These are phyloP conservation scores for Cyberlindnera samutprakarnensis DNA, from an alignment of 805 yeast species.

Conservation along the genomic window DNA sequence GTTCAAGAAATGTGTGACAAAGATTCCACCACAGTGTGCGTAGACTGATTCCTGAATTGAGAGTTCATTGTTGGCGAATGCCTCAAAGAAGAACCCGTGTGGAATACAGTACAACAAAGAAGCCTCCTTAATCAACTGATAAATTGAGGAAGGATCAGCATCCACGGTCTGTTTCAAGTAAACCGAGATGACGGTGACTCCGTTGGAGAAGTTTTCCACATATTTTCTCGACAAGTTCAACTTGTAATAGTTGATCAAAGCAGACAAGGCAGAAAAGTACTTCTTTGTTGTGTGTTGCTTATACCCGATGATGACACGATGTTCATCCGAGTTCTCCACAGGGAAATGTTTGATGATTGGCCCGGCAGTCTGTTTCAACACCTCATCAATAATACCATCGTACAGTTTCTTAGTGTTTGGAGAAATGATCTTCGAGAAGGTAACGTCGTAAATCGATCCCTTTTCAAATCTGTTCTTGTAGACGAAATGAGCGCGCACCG, in stretches of 20 bases:
- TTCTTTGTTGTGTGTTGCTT: conserved; percentile 78
- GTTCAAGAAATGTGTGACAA: conserved; percentile 91
- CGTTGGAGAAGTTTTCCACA: conserved; percentile 89
- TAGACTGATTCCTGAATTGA: conserved; percentile 92
- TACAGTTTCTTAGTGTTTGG: conserved; percentile 73
- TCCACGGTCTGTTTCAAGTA: conserved; percentile 63
- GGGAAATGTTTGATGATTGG: conserved; percentile 88
- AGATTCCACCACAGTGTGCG: conserved; percentile 88
- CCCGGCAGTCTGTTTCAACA: conserved; percentile 63
- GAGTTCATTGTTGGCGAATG: conserved; percentile 66
- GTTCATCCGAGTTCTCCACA: conserved; percentile 72
- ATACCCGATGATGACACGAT: conserved; percentile 83
- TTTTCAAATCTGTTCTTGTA: conserved; percentile 58
- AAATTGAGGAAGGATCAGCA: conserved; percentile 56
- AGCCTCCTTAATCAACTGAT: conserved; percentile 90
- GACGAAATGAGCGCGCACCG: conserved; percentile 71
- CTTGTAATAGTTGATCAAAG: conserved; percentile 83
- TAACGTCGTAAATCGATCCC: conserved; percentile 61
- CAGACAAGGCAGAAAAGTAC: conserved; percentile 79
- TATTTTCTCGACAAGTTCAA: conserved; percentile 81
- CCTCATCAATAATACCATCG: conserved; percentile 61
- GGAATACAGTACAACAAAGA: conserved; percentile 90
- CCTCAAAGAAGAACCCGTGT: conserved; percentile 66
- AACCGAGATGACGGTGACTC: conserved; percentile 78
- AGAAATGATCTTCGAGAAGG: conserved; percentile 73